phyloP scores from a whole-genome alignment of 441 rosid genomes.

The Arabidopsis hybrid region DNA sequence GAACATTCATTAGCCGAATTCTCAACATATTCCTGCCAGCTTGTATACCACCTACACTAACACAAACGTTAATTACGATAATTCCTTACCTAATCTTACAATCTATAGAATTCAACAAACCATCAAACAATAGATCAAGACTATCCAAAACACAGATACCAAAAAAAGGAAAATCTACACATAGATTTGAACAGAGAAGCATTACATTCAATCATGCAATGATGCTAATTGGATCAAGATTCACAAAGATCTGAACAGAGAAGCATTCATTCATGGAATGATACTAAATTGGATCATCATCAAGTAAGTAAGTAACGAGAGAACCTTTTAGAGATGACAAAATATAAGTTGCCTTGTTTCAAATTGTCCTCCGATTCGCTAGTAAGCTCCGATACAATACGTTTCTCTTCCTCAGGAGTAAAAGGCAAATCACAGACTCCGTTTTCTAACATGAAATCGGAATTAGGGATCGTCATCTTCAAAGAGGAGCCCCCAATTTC shows the following conservation, averaged over 20 bases:
- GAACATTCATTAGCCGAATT: conserved; percentile 40
- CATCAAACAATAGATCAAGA: background rate
- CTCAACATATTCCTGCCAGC: conserved; percentile 81
- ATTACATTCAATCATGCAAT: background rate
- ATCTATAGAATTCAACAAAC: conserved; percentile 7
- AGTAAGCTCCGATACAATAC: conserved; percentile 61
- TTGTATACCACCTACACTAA: conserved; percentile 71
- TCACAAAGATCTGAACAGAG: too few relatives aligned
- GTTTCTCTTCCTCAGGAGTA: conserved; percentile 75
- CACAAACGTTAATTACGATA: background rate
- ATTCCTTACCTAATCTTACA: background rate
- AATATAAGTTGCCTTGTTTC: conserved; percentile 80
- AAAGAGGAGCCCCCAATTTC: background rate
- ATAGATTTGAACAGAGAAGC: too few relatives aligned
- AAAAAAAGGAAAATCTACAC: too few relatives aligned
- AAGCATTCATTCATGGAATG: too few relatives aligned
- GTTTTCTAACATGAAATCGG: conserved; percentile 62
- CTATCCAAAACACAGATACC: background rate
- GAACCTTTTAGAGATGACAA: conserved; percentile 70
- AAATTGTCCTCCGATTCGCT: conserved; percentile 62
- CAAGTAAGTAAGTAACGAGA: too few relatives aligned
- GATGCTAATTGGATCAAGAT: background rate
- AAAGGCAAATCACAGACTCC: conserved; percentile 67
- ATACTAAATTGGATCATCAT: too few relatives aligned
- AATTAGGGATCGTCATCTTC: conserved; percentile 64